Evolutionary conservation across 441 rosid genomes (phyloP), one percentile per base, ranked within the genome.

Genomic region (Euphorbia neoarborescens): DNA sequence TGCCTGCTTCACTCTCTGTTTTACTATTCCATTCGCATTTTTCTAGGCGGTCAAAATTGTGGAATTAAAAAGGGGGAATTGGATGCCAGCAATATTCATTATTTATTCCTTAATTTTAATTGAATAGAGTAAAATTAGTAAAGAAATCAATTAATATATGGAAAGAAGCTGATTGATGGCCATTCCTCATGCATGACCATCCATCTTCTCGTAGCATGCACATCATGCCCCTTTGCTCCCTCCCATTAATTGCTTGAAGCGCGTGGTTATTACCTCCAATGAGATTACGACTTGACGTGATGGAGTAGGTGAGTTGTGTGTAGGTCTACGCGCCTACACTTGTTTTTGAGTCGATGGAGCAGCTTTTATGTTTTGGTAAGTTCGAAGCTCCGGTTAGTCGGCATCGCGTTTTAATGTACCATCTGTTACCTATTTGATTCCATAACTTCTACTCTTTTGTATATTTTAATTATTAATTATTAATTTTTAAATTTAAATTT

Each of bases 101-200:
- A 37, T 61, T 32, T 22, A 22, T 57, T 57, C 27, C 2, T 17
- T 40, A 64, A 37, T 44, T 44, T n/a, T 44, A 38, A 38, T 38
- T 38, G 3, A 38, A 38, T 38, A 38, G 1, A 11, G 44, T 38
- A 1, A 38, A 38, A 38, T 38, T 6, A 11, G 9, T 6, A 38
- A 38, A 11, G 12, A 38, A 38, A 38, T 30, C 8, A 25, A 10
- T 56, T 24, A 48, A 68, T 37, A 19, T 27, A 40, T 54, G 35
- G 71, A 37, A 54, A 37, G 38, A 8, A 56, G 51, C 38, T 10
- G 51, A 57, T 66, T 10, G 51, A 57, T 66, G 54, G 71, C 81
- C 82, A 80, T 65, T 64, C 65, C 72, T 72, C 71, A 69, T 78
- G 81, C 80, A 87, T 86, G 87, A 81, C 78, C 79, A 78, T 78